Conservation (phyloP, 345 rosid species). For the Heritiera littoralis region DNA sequence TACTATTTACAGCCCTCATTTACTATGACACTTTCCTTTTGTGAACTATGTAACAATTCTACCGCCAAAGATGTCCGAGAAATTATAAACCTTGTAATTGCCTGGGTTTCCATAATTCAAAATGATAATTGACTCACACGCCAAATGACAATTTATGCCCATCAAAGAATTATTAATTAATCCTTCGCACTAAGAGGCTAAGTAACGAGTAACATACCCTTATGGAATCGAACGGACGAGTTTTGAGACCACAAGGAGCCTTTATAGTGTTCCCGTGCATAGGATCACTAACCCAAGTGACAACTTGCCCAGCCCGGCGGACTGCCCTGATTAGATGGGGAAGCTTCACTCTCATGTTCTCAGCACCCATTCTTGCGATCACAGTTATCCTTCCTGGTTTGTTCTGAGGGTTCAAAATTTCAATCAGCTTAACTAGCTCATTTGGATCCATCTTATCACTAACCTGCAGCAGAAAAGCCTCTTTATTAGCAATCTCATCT, state of each 20-base stretch:
- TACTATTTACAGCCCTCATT: not conserved
- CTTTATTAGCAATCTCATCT: conserved; percentile 6
- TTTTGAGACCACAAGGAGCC: conserved; percentile 91
- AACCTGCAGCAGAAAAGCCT: conserved; percentile 44
- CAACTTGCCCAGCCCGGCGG: conserved; percentile 72
- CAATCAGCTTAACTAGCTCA: conserved; percentile 79
- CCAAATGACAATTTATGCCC: not conserved
- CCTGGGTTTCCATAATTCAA: not conserved
- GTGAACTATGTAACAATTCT: not conserved
- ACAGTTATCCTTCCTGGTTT: conserved; percentile 85
- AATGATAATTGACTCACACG: not conserved
- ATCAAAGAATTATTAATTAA: not conserved
- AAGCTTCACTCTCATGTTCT: conserved; percentile 92
- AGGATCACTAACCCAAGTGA: conserved; percentile 94
- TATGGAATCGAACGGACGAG: conserved; percentile 88
- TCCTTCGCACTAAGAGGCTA: not conserved
- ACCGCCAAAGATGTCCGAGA: not conserved
- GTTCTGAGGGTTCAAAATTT: conserved; percentile 81
- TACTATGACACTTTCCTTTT: not conserved
- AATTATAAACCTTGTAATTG: not conserved
- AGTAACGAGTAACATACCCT: conserved; percentile 43
- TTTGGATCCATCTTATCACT: conserved; percentile 94
- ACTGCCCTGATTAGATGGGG: conserved; percentile 84
- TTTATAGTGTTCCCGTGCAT: conserved; percentile 96
- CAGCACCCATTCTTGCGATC: conserved; percentile 88